Evolutionary conservation across 192 early-diverging fungal species (phyloP), one percentile per base, ranked within the genome.

Genomic region (Chytriomyces sp.): DNA sequence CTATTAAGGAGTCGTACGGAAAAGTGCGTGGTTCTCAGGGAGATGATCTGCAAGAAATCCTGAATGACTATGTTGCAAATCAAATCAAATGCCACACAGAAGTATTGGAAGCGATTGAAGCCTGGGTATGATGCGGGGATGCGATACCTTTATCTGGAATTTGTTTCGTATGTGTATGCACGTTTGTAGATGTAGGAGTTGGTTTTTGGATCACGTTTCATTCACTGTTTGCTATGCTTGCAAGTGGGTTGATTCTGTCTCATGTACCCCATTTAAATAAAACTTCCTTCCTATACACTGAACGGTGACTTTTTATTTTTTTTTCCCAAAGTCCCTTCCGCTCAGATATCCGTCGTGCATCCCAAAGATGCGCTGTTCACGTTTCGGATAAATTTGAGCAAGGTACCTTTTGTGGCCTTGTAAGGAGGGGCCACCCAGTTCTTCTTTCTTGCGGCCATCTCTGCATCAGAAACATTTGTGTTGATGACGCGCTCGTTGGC

Each of bases 311-410:
- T 43, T 65, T 18, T 24, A 20, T 65, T 20, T 26, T 65, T 65
- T 65, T 43, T 20, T 5, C 16, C 24, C 3, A 18, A 26, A 65
- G 28, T 20, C 23, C n/a, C 1, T 26, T 43, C 20, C 5, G n/a
- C 24, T 50, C 60, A 79, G 47, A 69, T 65, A 61, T 87, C 86
- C 16, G 86, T 87, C 28, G 82, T 83, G 67, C 86, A 87, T 44
- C 86, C 86, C 23, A 67, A 28, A 48, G 83, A 85, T 4, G 86
- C 86, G 60, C 79, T 77, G 62, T 67, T 82, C 44, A 83, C 86
- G 72, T 85, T 88, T 75, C 84, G 85, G 75, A 97, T 94, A 77
- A 96, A 99, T 89, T 98, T 96, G 79, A 89, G 92, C 76, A 99
- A 84, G 10, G 95, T 95, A 10, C 98, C 98, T 50, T 83, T 81